Base-by-base conservation (phyloP, 257 asterid species). In the Lithospermum erythrorhizon region DNA sequence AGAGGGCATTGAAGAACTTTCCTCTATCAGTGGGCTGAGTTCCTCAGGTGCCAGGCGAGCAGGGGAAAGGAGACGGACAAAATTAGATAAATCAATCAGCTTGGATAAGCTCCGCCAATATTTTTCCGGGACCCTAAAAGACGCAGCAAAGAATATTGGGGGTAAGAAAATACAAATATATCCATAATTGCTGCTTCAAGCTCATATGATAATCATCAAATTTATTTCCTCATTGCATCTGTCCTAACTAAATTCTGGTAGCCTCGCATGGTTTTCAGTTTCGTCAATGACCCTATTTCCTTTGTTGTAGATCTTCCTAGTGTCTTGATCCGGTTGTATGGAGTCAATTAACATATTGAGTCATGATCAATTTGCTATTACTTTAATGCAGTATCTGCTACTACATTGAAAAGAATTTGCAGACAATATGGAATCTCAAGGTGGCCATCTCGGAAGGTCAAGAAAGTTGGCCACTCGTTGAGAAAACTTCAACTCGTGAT, bases 371-470 rank as follows among this genome's bases (percentile, higher is more conserved):
- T 35, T 35, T 35, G 1, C 47, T 35, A 35, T 35, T 35, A 35
- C 53, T n/a, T 74, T 75, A 75, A 1, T 35, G 47, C 95, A 87
- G 94, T 87, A 59, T 87, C 90, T 57, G 91, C 94, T 37, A 85
- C 94, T 52, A 87, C 96, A 51, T 76, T 87, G 82, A 84, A 84
- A 72, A 87, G 94, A 65, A 87, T 87, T 77, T 87, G 96, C 83
- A 77, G 96, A 67, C 89, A 82, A 61, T 91, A 87, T 19, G 96
- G 96, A 61, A 87, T 84, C 54, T 76, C 80, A 3, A 73, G 94
- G 55, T 87, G 94, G 96, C 96, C 96, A 29, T 87, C 96, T 47
- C 71, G 91, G 29, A 87, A 87, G 85, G 81, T 87, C 74, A 84
- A 81, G 83, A 84, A 87, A 78, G 96, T 87, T 3, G 87, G 89